Evolutionary conservation across 352 stramenopile species (phyloP).

Genomic region (Globisporangium heterothallicum): DNA sequence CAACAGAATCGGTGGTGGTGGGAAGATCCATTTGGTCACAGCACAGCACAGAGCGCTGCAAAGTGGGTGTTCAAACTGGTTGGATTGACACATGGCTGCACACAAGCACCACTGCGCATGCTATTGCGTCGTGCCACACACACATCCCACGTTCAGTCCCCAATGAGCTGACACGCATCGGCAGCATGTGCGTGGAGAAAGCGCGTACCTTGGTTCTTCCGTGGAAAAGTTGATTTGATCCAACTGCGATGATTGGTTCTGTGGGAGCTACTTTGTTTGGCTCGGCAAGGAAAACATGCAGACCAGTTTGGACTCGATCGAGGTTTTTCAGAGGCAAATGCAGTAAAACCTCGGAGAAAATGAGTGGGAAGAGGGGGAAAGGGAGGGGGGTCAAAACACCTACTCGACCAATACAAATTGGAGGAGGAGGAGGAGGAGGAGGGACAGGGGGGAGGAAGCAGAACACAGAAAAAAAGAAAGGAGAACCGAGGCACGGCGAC

Average conservation of each 20-base stretch:
- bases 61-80: not conserved
- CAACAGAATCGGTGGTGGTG: too few species aligned
- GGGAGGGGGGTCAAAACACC: constrained; percentile 3
- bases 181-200: not conserved
- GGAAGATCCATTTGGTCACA: not conserved
- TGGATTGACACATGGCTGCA: not conserved
- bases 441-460: constrained; percentile 12
- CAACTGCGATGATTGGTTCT: not conserved
- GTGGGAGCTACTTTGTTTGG: too few species aligned
- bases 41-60: not conserved
- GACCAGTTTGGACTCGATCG: not conserved
- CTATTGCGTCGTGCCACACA: not conserved
- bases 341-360: not conserved
- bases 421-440: not conserved
- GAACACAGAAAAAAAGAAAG: constrained; percentile 13
- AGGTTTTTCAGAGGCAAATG: not conserved
- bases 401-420: not conserved
- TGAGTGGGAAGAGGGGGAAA: not conserved
- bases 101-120: not conserved
- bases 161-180: too few species aligned
- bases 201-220: not conserved
- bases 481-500: constrained; percentile 21
- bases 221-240: not conserved
- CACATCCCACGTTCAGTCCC: too few species aligned
- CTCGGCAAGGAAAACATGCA: too few species aligned